phyloP scores from a whole-genome alignment of 768 basidiomycete species.

The Lactarius sp. region DNA sequence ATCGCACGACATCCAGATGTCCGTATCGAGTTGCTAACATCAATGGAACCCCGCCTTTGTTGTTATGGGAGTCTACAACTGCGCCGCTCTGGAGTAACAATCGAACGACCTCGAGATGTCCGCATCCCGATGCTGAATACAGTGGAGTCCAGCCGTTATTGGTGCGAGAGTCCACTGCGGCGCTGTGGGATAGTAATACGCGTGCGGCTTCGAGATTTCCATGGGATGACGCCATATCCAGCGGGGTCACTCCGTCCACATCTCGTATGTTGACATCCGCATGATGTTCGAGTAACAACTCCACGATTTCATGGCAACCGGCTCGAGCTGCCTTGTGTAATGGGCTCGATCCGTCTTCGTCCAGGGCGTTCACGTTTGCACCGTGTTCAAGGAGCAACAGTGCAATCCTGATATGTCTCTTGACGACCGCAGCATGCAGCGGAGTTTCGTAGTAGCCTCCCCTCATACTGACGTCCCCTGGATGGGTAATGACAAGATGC shows the following conservation, averaged over 20 bases:
- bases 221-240: accelerated
- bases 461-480: no score
- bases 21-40: no score
- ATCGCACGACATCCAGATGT: no score
- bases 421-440: background rate
- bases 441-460: background rate
- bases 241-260: background rate
- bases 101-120: no score
- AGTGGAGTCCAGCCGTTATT: no score
- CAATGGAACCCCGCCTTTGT: no score
- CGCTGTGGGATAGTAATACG: background rate
- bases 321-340: background rate
- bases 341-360: background rate
- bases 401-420: no score
- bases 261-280: background rate
- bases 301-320: background rate
- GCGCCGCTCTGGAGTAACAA: no score
- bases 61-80: no score
- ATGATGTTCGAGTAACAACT: background rate
- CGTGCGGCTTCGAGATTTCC: background rate
- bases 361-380: background rate
- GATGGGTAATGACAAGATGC: no score
- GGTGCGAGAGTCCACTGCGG: background rate
- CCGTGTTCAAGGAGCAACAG: no score
- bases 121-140: no score